Conservation (phyloP, 2,329 filamentous ascomycete genomes). For the Epicoccum nigrum region DNA sequence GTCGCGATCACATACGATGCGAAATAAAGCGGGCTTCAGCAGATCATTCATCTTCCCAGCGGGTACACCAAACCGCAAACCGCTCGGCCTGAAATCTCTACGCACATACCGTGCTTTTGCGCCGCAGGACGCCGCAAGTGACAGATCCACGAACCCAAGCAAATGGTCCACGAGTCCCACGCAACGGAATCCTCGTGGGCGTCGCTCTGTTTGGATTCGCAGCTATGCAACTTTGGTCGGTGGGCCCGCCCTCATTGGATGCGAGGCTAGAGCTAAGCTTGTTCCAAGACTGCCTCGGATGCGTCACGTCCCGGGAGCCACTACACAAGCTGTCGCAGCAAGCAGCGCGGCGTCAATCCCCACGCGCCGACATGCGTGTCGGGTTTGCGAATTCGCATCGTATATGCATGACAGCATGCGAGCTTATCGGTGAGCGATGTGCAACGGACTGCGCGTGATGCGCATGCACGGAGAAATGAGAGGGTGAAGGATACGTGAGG, state of each 20-base stretch:
- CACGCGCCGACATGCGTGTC: slow-evolving; percentile 14
- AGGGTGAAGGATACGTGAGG: slow-evolving; percentile 12
- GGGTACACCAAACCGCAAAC: slow-evolving; percentile 13
- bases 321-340: slow-evolving; percentile 34
- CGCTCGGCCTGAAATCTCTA: slow-evolving; percentile 12
- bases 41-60: slow-evolving; percentile 10
- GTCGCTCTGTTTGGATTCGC: slow-evolving; percentile 6
- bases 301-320: slow-evolving; percentile 43
- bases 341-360: not conserved
- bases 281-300: slow-evolving; percentile 42
- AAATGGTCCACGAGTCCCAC: slow-evolving; percentile 3
- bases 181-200: slow-evolving; percentile 7
- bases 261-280: slow-evolving; percentile 37
- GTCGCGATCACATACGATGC: slow-evolving; percentile 2
- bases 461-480: slow-evolving; percentile 5
- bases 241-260: slow-evolving; percentile 26
- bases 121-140: slow-evolving; percentile 10
- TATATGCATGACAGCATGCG: not conserved
- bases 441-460: not conserved
- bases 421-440: slow-evolving; percentile 3
- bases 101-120: slow-evolving; percentile 10
- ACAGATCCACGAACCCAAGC: slow-evolving; percentile 1
- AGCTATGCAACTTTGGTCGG: slow-evolving; percentile 10
- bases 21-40: slow-evolving; percentile 10
- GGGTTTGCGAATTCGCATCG: slow-evolving; percentile 5